Base-by-base conservation (phyloP, 2,329 filamentous ascomycete species). In the Graphilbum fragrans region DNA sequence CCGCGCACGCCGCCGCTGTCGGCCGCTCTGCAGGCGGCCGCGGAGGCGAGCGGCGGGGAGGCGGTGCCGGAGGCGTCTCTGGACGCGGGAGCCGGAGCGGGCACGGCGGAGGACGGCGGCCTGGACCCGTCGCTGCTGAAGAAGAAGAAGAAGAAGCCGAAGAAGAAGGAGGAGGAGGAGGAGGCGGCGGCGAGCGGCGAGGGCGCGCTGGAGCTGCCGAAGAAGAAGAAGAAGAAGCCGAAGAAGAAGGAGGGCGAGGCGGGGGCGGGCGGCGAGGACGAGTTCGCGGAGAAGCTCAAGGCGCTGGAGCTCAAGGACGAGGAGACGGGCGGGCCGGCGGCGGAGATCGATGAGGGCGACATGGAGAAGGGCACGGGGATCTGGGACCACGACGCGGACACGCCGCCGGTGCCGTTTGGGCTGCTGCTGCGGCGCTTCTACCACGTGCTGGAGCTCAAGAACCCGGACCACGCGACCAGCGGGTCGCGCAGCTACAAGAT, bases 401-500 rank as follows among this genome's bases (percentile, higher is more conserved):
- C 79, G 58, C 62, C 79, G 49, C 62, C 78, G 48, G 86, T 96
- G 64, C 79, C 74, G 58, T 98, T 95, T 74, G 75, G 79, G 56
- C 74, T 87, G 49, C 79, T 98, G 39, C 80, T 96, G 50, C 75
- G 73, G 57, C 86, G 92, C 53, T 98, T 98, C 75, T 98, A 95
- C 77, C 82, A 77, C 58, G 82, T 94, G 52, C 79, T 98, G 49
- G 80, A 92, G 64, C 85, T 90, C 65, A 88, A 93, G 72, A 94
- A 98, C 71, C 92, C 92, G 54, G 92, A 98, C 61, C 82, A 96
- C 57, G 82, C 90, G 50, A 82, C 85, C 48, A 85, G 80, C 60
- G 86, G 86, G 51, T 79, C 80, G 57, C 92, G 87, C 74, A 93
- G 84, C 65, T 98, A 96, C 79, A 96, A 96, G 79, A 98, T 98